A percentile compares a stretch with the other conserved stretches of the same genome.
These are phyloP conservation scores for Penicillium corylophilum DNA, from an alignment of 2,329 filamentous ascomycete species.

Conservation along the genomic window DNA sequence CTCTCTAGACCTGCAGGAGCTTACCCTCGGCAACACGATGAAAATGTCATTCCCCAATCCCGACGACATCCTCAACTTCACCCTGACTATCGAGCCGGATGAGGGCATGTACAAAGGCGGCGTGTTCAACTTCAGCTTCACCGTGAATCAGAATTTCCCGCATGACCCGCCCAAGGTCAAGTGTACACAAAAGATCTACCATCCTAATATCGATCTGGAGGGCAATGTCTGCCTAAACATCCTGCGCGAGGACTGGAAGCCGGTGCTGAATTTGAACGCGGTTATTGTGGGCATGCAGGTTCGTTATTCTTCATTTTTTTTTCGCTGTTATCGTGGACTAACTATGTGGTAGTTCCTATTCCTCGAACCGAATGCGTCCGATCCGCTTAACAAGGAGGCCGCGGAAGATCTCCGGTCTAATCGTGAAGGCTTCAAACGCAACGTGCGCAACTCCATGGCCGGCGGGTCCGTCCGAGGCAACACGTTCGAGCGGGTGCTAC, in stretches of 20 bases:
- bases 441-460: slow-evolving; percentile 79
- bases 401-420: slow-evolving; percentile 87
- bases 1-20: slow-evolving; percentile 46
- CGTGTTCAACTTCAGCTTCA: slow-evolving; percentile 84
- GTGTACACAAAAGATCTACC: slow-evolving; percentile 97
- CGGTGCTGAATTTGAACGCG: slow-evolving; percentile 92
- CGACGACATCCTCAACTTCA: slow-evolving; percentile 59
- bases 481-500: slow-evolving; percentile 75
- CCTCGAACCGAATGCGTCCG: slow-evolving; percentile 93
- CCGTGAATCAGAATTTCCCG: slow-evolving; percentile 91
- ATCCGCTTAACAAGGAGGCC: slow-evolving; percentile 97
- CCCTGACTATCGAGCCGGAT: slow-evolving; percentile 50
- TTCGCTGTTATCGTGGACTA: background rate
- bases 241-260: slow-evolving; percentile 97
- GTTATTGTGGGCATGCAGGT: slow-evolving; percentile 93
- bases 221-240: slow-evolving; percentile 99
- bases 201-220: slow-evolving; percentile 96
- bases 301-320: slow-evolving; percentile 22
- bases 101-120: slow-evolving; percentile 81
- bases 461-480: slow-evolving; percentile 74
- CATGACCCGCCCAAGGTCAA: slow-evolving; percentile 97
- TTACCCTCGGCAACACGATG: slow-evolving; percentile 56
- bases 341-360: slow-evolving; percentile 72
- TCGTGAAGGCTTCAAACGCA: slow-evolving; percentile 85
- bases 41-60: slow-evolving; percentile 57